Evolutionary conservation across 495 filamentous ascomycete genomes (phyloP).

Genomic region (Emericellopsis terricola): DNA sequence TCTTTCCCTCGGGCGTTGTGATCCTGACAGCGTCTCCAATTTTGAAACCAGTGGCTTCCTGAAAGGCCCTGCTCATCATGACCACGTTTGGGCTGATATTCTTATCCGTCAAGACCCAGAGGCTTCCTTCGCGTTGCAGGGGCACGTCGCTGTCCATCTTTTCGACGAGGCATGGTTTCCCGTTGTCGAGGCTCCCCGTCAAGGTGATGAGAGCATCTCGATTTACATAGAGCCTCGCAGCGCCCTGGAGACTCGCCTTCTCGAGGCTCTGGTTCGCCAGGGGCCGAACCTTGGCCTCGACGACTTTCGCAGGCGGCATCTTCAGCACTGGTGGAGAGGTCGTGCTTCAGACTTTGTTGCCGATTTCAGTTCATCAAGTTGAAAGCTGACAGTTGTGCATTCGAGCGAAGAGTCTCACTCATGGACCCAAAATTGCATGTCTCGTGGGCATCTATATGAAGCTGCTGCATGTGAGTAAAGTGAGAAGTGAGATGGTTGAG

Average conservation of each 20-base stretch:
- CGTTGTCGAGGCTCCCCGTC: constrained; percentile 32
- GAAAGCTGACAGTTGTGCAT: too few species aligned
- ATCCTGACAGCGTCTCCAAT: constrained; percentile 42
- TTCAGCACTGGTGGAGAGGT: too few species aligned
- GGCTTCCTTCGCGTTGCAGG: constrained; percentile 34
- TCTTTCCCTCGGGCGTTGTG: constrained; percentile 12
- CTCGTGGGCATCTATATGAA: too few species aligned
- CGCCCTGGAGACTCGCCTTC: constrained; percentile 6
- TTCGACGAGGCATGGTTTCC: constrained; percentile 36
- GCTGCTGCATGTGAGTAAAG: too few species aligned
- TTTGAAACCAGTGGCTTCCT: constrained; percentile 44
- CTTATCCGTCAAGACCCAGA: constrained; percentile 45
- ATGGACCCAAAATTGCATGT: too few species aligned
- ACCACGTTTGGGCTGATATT: constrained; percentile 16
- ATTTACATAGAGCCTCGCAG: constrained; percentile 51
- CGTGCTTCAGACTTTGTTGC: too few species aligned
- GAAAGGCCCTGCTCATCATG: constrained; percentile 40
- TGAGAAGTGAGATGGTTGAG: too few species aligned
- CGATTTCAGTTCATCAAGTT: too few species aligned
- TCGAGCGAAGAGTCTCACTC: too few species aligned
- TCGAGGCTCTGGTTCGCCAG: constrained; percentile 3
- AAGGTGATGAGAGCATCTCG: constrained; percentile 41
- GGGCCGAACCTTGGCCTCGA: constrained; percentile 3
- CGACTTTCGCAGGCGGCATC: too few species aligned
- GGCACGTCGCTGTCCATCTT: constrained; percentile 14